Conservation (phyloP, 805 yeast genomes). For the Metschnikowia colocasiae region DNA sequence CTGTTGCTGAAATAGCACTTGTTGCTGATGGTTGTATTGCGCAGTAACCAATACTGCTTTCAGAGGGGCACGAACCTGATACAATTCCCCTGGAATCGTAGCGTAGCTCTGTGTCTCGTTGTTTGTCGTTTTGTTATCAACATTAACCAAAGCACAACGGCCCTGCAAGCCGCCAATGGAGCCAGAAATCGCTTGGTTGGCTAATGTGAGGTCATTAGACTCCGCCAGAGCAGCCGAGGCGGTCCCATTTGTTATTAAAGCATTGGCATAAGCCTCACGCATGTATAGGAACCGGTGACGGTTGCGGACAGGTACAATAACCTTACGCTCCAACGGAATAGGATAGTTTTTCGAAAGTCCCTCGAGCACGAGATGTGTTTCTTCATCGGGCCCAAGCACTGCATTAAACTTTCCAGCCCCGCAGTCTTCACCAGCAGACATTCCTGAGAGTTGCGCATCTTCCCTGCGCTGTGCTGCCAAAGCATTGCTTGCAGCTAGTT, state of each 20-base stretch:
- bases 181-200: slow-evolving; percentile 46
- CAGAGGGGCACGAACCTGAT: slow-evolving; percentile 45
- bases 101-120: slow-evolving; percentile 41
- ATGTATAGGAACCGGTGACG: slow-evolving; percentile 75
- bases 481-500: slow-evolving; percentile 77
- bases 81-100: slow-evolving; percentile 57
- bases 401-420: slow-evolving; percentile 27
- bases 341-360: slow-evolving; percentile 82
- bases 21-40: slow-evolving; percentile 41
- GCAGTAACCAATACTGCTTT: slow-evolving; percentile 42
- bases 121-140: slow-evolving; percentile 37
- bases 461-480: slow-evolving; percentile 75
- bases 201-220: slow-evolving; percentile 37
- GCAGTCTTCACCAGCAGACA: slow-evolving; percentile 17
- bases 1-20: slow-evolving; percentile 44
- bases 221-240: slow-evolving; percentile 33
- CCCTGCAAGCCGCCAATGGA: slow-evolving; percentile 74
- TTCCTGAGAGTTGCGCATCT: slow-evolving; percentile 44
- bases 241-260: slow-evolving; percentile 61
- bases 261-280: slow-evolving; percentile 92
- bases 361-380: slow-evolving; percentile 83
- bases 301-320: slow-evolving; percentile 63
- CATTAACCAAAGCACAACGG: slow-evolving; percentile 71
- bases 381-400: slow-evolving; percentile 82
- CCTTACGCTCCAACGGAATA: slow-evolving; percentile 76